Evolutionary conservation across 2,329 filamentous ascomycete genomes (phyloP).

Genomic region (Parastagonospora avenae): DNA sequence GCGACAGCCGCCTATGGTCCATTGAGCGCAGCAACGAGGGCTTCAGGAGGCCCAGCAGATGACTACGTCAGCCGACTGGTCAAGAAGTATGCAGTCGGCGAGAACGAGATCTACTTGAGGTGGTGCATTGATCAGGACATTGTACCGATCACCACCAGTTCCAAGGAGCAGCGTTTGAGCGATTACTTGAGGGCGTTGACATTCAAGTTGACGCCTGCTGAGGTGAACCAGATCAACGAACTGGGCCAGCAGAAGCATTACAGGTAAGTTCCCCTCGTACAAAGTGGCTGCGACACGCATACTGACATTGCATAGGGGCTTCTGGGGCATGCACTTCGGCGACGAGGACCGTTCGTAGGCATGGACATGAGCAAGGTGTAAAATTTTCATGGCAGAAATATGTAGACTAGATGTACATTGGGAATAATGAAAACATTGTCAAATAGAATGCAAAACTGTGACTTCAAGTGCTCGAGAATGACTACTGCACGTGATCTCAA

Average conservation of each 20-base stretch:
- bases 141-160: slow-evolving; percentile 64
- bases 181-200: slow-evolving; percentile 62
- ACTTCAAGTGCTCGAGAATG: too few species aligned
- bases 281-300: too few species aligned
- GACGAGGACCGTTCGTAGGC: slow-evolving; percentile 55
- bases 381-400: neutral
- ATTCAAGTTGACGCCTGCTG: slow-evolving; percentile 64
- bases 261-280: slow-evolving; percentile 14
- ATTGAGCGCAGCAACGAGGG: slow-evolving; percentile 59
- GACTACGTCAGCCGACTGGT: slow-evolving; percentile 56
- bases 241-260: slow-evolving; percentile 66
- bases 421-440: too few species aligned
- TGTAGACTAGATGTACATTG: too few species aligned
- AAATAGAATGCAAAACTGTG: too few species aligned
- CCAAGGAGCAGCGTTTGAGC: slow-evolving; percentile 63
- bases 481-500: too few species aligned
- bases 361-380: neutral
- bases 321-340: slow-evolving; percentile 61
- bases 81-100: slow-evolving; percentile 66
- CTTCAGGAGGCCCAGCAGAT: slow-evolving; percentile 61
- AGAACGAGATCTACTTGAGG: slow-evolving; percentile 62
- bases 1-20: slow-evolving; percentile 55
- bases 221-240: slow-evolving; percentile 56
- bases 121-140: slow-evolving; percentile 67
- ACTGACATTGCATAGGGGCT: slow-evolving; percentile 48